These are phyloP conservation scores for Viridothelium virens DNA, from an alignment of 495 filamentous ascomycete species.

Conservation along the genomic window DNA sequence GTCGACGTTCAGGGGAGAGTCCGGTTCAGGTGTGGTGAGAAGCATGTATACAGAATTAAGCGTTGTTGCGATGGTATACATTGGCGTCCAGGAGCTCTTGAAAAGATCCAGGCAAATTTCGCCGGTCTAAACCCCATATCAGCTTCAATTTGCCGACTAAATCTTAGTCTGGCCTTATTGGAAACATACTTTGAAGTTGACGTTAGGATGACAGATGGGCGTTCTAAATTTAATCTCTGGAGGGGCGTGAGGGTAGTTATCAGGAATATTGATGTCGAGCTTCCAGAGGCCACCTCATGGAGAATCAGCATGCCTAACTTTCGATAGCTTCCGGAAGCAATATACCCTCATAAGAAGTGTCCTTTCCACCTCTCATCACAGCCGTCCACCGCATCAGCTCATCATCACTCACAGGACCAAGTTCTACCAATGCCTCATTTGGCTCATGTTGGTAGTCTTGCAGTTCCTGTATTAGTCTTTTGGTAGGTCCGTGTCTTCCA, in stretches of 20 bases:
- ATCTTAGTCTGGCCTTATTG: not conserved
- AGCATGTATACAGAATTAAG: conserved; percentile 72
- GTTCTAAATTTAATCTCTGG: conserved; percentile 73
- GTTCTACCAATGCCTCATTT: conserved; percentile 49
- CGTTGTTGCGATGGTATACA: conserved; percentile 70
- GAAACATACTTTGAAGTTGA: conserved; percentile 49
- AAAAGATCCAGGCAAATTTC: conserved; percentile 91
- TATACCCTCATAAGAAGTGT: conserved; percentile 64
- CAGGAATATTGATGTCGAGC: conserved; percentile 67
- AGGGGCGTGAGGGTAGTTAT: conserved; percentile 68
- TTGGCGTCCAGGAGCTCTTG: conserved; percentile 72
- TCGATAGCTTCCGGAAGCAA: no score
- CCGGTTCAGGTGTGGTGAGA: conserved; percentile 64
- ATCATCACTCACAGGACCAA: conserved; percentile 61
- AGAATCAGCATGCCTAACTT: conserved; percentile 3
- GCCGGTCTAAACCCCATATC: conserved; percentile 47
- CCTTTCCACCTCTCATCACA: conserved; percentile 63
- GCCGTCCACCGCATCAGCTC: conserved; percentile 71
- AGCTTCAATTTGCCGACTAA: not conserved
- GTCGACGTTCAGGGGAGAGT: conserved; percentile 85
- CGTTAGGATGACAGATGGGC: conserved; percentile 77
- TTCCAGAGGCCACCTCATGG: conserved; percentile 70
- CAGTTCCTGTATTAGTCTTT: conserved; percentile 61
- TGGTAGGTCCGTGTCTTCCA: conserved; percentile 31
- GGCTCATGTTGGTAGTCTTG: conserved; percentile 49